phyloP scores from a whole-genome alignment of 139 green algal species.

The Tetraselmis striata region DNA sequence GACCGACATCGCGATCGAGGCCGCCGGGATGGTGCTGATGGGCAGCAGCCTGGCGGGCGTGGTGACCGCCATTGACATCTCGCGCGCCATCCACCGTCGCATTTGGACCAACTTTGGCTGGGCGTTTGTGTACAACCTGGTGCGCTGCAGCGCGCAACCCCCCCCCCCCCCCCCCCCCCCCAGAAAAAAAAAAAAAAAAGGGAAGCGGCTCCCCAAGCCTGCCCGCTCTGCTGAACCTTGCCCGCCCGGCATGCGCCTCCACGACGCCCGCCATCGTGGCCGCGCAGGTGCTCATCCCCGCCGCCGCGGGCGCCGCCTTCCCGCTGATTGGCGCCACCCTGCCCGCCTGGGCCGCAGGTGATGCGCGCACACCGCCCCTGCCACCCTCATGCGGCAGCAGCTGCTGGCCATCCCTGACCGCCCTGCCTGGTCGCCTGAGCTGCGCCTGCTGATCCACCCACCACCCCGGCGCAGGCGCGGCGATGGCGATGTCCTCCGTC shows the following conservation, averaged over 20 bases:
- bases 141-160: not conserved
- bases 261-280: too few relatives aligned
- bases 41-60: constrained; percentile 40
- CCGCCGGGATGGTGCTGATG: constrained; percentile 53
- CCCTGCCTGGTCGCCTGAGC: too few relatives aligned
- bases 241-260: too few relatives aligned
- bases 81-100: constrained; percentile 33
- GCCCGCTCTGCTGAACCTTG: too few relatives aligned
- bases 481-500: constrained; percentile 43
- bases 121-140: constrained; percentile 47
- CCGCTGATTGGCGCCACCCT: constrained; percentile 10
- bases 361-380: too few relatives aligned
- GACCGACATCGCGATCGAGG: constrained; percentile 39
- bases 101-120: constrained; percentile 50
- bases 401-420: too few relatives aligned
- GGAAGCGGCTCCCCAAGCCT: too few relatives aligned
- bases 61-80: constrained; percentile 43
- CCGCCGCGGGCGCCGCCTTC: constrained; percentile 42
- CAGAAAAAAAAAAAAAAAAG: too few relatives aligned
- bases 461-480: constrained; percentile 27
- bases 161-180: too few relatives aligned
- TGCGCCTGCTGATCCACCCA: too few relatives aligned
- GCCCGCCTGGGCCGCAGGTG: not conserved
- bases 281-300: constrained; percentile 32
- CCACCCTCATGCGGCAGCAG: too few relatives aligned